These are phyloP conservation scores for Nicotiana benthamiana DNA, from an alignment of 257 asterid species.

Conservation along the genomic window DNA sequence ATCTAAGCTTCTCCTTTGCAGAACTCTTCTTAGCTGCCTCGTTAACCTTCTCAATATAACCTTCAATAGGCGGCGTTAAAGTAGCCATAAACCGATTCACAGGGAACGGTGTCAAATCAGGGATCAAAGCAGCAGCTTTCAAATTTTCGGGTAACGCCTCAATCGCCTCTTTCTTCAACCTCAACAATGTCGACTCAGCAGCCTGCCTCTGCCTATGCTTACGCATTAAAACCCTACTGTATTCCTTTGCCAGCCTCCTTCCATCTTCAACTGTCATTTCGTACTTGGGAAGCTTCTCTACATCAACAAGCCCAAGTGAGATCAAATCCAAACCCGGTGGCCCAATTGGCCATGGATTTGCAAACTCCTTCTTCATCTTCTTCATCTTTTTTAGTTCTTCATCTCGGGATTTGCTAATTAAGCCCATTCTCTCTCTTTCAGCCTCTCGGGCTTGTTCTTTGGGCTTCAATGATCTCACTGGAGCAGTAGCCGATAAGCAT, in stretches of 20 bases:
- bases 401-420: slow-evolving; percentile 50
- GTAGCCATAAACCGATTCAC: slow-evolving; percentile 74
- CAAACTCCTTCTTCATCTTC: slow-evolving; percentile 40
- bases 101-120: slow-evolving; percentile 70
- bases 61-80: slow-evolving; percentile 90
- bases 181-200: slow-evolving; percentile 55
- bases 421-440: slow-evolving; percentile 75
- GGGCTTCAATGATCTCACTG: slow-evolving; percentile 63
- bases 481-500: slow-evolving; percentile 60
- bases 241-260: slow-evolving; percentile 70
- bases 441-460: slow-evolving; percentile 64
- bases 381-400: slow-evolving; percentile 55
- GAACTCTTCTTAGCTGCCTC: slow-evolving; percentile 75
- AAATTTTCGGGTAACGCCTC: slow-evolving; percentile 76
- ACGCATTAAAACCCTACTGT: slow-evolving; percentile 81
- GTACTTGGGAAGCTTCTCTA: slow-evolving; percentile 66
- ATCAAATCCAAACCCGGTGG: slow-evolving; percentile 79
- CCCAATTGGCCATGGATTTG: slow-evolving; percentile 48
- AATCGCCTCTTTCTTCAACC: slow-evolving; percentile 71
- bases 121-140: slow-evolving; percentile 69
- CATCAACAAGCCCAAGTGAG: slow-evolving; percentile 69
- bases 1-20: slow-evolving; percentile 67
- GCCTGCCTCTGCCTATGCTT: slow-evolving; percentile 81
- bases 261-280: slow-evolving; percentile 83
- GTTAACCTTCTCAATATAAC: slow-evolving; percentile 67